These are phyloP conservation scores for Zygnema circumcarinatum DNA, from an alignment of 139 green algal species.

Conservation along the genomic window DNA sequence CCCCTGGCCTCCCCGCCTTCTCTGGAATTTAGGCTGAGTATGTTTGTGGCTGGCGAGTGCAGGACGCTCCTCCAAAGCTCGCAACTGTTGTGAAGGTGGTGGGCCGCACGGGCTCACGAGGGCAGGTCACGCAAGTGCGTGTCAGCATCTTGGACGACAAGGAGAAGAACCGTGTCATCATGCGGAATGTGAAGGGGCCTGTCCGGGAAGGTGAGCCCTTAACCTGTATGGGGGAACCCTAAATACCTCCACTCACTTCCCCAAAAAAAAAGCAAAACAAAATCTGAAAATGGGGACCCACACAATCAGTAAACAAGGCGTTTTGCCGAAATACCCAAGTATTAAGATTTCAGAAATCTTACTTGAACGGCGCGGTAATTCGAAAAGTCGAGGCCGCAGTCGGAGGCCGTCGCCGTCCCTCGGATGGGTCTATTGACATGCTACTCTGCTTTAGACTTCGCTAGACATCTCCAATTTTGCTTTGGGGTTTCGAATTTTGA, in stretches of 20 bases:
- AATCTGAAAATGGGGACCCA: background rate
- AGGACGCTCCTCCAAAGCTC: conserved; percentile 79
- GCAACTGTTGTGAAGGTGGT: conserved; percentile 99
- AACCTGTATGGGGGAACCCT: conserved; percentile 73
- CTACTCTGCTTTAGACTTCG: too few relatives aligned
- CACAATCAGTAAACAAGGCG: conserved; percentile 24
- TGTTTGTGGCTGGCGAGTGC: conserved; percentile 25
- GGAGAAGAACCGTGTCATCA: conserved; percentile 97
- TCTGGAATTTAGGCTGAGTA: background rate
- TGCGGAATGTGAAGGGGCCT: conserved; percentile 99
- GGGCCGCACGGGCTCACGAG: conserved; percentile 94
- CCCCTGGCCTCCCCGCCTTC: background rate
- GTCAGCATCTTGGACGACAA: conserved; percentile 99
- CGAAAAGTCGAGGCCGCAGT: too few relatives aligned
- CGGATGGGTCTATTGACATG: too few relatives aligned
- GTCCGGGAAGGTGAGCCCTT: conserved; percentile 97
- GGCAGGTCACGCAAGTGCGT: conserved; percentile 98
- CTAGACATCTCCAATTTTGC: too few relatives aligned
- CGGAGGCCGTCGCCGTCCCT: too few relatives aligned
- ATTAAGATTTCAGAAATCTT: too few relatives aligned
- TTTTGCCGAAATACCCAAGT: too few relatives aligned
- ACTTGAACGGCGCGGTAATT: too few relatives aligned
- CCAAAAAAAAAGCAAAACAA: background rate
- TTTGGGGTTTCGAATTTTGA: too few relatives aligned
- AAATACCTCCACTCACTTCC: background rate